Base-by-base conservation (phyloP, 306 rosid species). In the Malus sylvestris region DNA sequence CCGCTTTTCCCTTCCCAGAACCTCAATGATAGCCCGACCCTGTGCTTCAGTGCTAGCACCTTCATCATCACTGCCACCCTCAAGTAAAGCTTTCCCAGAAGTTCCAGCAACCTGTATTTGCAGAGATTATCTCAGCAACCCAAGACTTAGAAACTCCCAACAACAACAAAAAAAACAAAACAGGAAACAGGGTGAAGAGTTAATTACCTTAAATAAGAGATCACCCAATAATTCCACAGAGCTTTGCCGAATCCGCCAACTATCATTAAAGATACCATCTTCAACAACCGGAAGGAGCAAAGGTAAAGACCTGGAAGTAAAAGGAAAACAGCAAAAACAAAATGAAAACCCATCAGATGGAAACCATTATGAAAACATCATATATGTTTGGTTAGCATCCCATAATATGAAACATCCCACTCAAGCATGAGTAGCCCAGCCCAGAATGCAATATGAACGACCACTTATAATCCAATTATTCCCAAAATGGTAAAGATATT, bases 1-100 rank as follows among this genome's bases (percentile, higher is more conserved):
- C 52, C 99, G 97, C 78, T 89, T 95, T 40, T 89, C 93, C 70
- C 88, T 88, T 72, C 99, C 99, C 51, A 95, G 84, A 83, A 95
- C 87, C 86, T 92, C 97, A 86, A 95, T 90, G 79, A 92, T 95
- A 76, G 99, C 99, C 67, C 99, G 97, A 18, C 99, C 99, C 19
- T 95, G 97, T 53, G 99, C 99, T 87, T 95, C 99, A 15, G 97
- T 95, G 69, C 99, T 95, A 67, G 99, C 87, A 83, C 99, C 99
- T 88, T 95, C 99, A 89, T 95, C 99, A 66, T 95, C 99, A 81
- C 99, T 95, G 70, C 99, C 99, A 40, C 99, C 99, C 83, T 95
- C 99, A 73, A 95, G 97, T 80, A 95, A 89, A 67, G 99, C 99
- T 87, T 95, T 95, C 78, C 99, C 99, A 78, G 99, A 90, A 74